Base-by-base conservation (phyloP, 148 eudicot species). In the Vaccinium corymbosum region DNA sequence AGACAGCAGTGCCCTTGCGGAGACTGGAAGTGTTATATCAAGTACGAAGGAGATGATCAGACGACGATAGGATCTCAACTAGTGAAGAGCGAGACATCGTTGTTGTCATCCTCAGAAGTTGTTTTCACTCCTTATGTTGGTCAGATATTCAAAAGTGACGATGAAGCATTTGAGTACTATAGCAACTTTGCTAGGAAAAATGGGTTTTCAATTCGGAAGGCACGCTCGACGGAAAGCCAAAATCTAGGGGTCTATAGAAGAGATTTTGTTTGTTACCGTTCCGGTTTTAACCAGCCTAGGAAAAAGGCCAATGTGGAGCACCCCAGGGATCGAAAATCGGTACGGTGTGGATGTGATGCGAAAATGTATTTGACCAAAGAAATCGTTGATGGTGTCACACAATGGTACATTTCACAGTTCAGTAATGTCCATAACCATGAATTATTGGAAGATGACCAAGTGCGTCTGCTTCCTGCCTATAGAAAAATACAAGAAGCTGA, bases 391-490 rank as follows among this genome's bases (percentile, higher is more conserved):
- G 90, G 92, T 78, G 81, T 78, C 22, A 70, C 89, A 46, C 93
- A 93, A 80, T 92, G 94, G 97, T 90, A 78, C 79, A 83, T 93
- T 81, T 89, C 90, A 56, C 93, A 92, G 79, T 93, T 92, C 81
- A 92, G 97, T 85, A 93, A 93, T 88, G 86, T 93, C 71, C 97
- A 93, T 87, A 93, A 92, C 82, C 97, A 93, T 85, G 97, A 93
- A 59, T 81, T 93, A 46, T 80, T 93, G 85, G 97, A 92, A 84
- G 94, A 92, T 85, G 97, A 93, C 53, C 93, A 87, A 87, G 97
- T 93, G 25, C 91, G 97, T 57, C 86, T 92, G 15, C 93, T 93
- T 50, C 97, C 97, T 82, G 97, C 97, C 25, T 93, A 93, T 46
- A 88, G 97, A 46, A 93, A 93, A 85, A 92, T 93, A 52, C 90